Percentiles rank a stretch among this genome's conserved stretches.
phyloP scores from a whole-genome alignment of 2,329 filamentous ascomycete species.

The Botrytis sinoallii region DNA sequence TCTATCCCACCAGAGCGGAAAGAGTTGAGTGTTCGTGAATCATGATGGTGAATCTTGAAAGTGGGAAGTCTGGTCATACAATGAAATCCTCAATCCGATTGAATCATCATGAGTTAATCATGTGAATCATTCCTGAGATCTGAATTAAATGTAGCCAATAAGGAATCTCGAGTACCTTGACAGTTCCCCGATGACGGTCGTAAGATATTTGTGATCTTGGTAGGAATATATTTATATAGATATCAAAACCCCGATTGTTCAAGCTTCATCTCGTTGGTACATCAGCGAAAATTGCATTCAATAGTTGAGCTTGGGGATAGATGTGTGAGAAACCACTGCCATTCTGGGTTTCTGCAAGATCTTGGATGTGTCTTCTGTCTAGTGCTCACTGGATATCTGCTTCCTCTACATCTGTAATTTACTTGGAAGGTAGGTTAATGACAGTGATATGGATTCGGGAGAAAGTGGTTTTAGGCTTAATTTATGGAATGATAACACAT shows the following conservation, averaged over 20 bases:
- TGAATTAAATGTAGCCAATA: too few species aligned
- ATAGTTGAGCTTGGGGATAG: neutral
- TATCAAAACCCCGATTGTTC: neutral
- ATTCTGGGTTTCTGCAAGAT: too few species aligned
- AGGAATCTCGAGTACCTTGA: neutral
- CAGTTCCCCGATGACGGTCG: neutral
- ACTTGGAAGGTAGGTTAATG: neutral
- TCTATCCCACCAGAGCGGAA: fast-evolving
- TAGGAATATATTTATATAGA: neutral
- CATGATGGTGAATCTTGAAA: neutral
- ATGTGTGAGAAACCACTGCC: too few species aligned
- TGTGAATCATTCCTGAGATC: neutral
- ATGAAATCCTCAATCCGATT: neutral
- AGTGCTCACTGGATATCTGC: too few species aligned
- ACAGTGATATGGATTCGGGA: neutral
- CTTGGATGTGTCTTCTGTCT: too few species aligned
- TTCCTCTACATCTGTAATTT: too few species aligned
- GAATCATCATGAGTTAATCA: neutral
- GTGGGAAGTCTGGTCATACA: neutral
- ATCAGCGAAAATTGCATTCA: neutral
- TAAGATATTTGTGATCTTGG: neutral
- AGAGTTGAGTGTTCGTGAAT: neutral
- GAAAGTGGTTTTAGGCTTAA: neutral
- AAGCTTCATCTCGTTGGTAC: fast-evolving
- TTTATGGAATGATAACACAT: neutral